Percentiles rank a stretch among this genome's conserved stretches.
These are phyloP conservation scores for Termitomyces sp. DNA, from an alignment of 768 basidiomycete species.

Conservation along the genomic window DNA sequence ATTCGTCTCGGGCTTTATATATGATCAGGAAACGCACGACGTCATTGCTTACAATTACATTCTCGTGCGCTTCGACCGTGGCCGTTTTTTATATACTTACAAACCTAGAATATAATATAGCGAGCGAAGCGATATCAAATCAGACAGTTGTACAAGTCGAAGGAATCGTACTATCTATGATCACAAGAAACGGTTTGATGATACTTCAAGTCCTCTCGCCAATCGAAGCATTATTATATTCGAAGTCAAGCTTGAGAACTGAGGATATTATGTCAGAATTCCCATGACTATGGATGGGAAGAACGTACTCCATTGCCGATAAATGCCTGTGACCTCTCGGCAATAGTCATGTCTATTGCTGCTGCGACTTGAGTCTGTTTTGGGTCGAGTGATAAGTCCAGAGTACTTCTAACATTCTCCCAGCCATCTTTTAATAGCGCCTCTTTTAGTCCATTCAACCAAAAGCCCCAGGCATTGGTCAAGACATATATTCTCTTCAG, in stretches of 20 bases:
- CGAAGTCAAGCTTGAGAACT: constrained; percentile 46
- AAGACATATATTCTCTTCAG: constrained; percentile 29
- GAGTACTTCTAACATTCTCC: constrained; percentile 38
- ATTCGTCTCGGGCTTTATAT: constrained; percentile 3
- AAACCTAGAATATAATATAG: no score
- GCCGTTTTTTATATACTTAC: background rate
- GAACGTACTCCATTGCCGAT: constrained; percentile 53
- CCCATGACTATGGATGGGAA: background rate
- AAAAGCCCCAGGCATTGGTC: constrained; percentile 45
- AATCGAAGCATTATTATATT: constrained; percentile 43
- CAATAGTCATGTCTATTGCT: constrained; percentile 59
- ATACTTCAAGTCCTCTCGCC: constrained; percentile 34
- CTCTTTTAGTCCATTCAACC: constrained; percentile 29
- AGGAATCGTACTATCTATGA: background rate
- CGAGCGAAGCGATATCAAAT: constrained; percentile 1
- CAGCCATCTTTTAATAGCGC: constrained; percentile 43
- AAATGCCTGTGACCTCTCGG: constrained; percentile 51
- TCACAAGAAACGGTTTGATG: constrained; percentile 38
- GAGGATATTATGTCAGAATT: background rate
- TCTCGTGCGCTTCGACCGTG: background rate
- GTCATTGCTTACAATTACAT: constrained; percentile 8
- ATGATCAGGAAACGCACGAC: background rate
- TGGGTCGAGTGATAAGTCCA: constrained; percentile 33
- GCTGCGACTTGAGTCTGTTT: constrained; percentile 43
- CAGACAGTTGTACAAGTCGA: background rate